These are phyloP conservation scores for Pichia sp. DNA, from an alignment of 1,139 yeast genomes.

Conservation along the genomic window DNA sequence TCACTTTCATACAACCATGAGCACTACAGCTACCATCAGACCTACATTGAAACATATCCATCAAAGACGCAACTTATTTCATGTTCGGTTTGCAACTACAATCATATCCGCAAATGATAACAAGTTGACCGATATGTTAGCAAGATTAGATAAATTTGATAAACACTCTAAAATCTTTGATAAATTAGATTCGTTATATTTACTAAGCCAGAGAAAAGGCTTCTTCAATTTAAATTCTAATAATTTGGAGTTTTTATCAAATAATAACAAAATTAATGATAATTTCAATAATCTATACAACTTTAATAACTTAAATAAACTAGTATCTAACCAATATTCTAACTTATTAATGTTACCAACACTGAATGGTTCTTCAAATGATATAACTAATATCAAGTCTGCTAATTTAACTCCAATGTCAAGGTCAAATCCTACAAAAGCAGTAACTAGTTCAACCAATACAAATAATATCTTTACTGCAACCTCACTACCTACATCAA, in stretches of 20 bases:
- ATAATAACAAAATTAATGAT: conserved; percentile 20
- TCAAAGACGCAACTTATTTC: too few relatives aligned
- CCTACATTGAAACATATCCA: not conserved
- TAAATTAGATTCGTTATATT: conserved; percentile 25
- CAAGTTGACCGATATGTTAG: conserved; percentile 21
- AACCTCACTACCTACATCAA: conserved; percentile 8
- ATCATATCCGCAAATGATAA: conserved; percentile 25
- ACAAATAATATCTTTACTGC: conserved; percentile 5
- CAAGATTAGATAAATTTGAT: conserved; percentile 26
- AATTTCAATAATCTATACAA: conserved; percentile 24
- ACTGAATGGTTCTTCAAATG: not conserved
- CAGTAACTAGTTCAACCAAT: too few relatives aligned
- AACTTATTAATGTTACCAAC: conserved; percentile 19
- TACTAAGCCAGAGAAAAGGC: conserved; percentile 27
- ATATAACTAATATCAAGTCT: conserved; percentile 1
- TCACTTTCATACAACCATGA: not conserved
- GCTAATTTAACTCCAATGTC: conserved; percentile 13
- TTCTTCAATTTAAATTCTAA: conserved; percentile 26
- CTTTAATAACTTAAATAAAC: conserved; percentile 22
- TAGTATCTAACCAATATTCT: conserved; percentile 22
- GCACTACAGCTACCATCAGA: not conserved
- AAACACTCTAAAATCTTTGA: conserved; percentile 22
- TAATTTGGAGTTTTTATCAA: conserved; percentile 26
- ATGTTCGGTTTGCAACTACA: conserved; percentile 25
- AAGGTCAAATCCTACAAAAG: conserved; percentile 1